Evolutionary conservation across 768 basidiomycete genomes (phyloP).

Genomic region (Pseudohyphozyma bogoriensis): DNA sequence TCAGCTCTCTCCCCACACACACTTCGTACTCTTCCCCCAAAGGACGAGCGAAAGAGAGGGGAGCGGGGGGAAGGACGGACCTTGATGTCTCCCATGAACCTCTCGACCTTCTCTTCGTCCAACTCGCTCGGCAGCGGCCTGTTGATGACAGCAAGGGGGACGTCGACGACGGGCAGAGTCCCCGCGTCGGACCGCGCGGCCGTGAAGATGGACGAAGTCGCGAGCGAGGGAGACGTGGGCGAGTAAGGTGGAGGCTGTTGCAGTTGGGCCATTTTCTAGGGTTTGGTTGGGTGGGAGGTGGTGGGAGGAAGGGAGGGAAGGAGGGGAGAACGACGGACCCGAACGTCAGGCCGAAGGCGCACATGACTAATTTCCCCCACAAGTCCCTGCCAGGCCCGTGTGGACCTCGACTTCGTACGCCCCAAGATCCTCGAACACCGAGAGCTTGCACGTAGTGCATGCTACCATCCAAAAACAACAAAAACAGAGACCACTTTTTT

Average conservation of each 20-base stretch:
- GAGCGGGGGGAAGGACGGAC: constrained; percentile 27
- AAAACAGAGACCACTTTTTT: too few species aligned
- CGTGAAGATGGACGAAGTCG: background rate
- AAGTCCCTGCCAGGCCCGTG: too few species aligned
- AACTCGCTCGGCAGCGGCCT: constrained; percentile 37
- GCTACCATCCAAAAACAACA: too few species aligned
- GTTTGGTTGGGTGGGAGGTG: background rate
- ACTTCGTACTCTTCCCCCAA: background rate
- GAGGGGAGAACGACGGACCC: too few species aligned
- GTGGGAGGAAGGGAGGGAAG: background rate
- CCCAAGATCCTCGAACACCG: too few species aligned
- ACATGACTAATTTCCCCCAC: too few species aligned
- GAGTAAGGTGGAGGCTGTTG: background rate
- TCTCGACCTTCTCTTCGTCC: constrained; percentile 37
- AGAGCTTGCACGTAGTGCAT: too few species aligned
- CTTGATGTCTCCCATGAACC: constrained; percentile 39
- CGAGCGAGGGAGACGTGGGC: background rate
- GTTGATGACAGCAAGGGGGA: constrained; percentile 38
- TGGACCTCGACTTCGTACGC: too few species aligned
- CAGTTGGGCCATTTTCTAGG: background rate
- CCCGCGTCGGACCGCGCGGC: too few species aligned
- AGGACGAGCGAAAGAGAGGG: background rate
- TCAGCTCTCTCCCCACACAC: too few species aligned
- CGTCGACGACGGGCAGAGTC: constrained; percentile 16
- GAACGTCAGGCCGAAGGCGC: too few species aligned